Evolutionary conservation across 75 land plant species (phyloP).

Genomic region (Ceratopteris richardii): DNA sequence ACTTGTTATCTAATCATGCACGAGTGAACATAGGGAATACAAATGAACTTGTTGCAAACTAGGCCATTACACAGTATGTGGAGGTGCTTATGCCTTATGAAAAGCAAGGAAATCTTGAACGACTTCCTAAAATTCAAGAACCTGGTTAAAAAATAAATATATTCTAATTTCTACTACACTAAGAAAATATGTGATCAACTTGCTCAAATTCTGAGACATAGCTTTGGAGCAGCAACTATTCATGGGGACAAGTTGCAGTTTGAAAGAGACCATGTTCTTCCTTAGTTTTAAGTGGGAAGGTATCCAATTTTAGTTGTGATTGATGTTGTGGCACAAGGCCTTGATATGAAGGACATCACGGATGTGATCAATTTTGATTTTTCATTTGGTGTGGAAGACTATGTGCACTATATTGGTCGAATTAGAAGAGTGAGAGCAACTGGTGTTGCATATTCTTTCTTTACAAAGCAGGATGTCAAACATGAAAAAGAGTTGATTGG

Average conservation of each 20-base stretch:
- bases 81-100: conserved; percentile 63
- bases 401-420: conserved; percentile 94
- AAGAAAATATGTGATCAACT: conserved; percentile 90
- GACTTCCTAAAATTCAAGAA: conserved; percentile 76
- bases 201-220: conserved; percentile 62
- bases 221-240: conserved; percentile 82
- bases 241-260: conserved; percentile 94
- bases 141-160: conserved; percentile 80
- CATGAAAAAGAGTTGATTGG: conserved; percentile 73
- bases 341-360: conserved; percentile 97
- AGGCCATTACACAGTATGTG: conserved; percentile 94
- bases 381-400: conserved; percentile 91
- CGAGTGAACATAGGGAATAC: conserved; percentile 96
- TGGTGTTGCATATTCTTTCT: conserved; percentile 82
- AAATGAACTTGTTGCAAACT: conserved; percentile 91
- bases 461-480: conserved; percentile 84
- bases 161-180: conserved; percentile 89
- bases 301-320: conserved; percentile 90
- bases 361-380: conserved; percentile 95
- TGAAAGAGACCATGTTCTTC: conserved; percentile 82
- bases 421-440: conserved; percentile 99
- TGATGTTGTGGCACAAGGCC: conserved; percentile 96
- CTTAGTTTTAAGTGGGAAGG: conserved; percentile 71
- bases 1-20: conserved; percentile 73
- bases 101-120: conserved; percentile 64